Evolutionary conservation across 1,139 yeast genomes (phyloP).

Genomic region (Nakaseomyces delphensis): DNA sequence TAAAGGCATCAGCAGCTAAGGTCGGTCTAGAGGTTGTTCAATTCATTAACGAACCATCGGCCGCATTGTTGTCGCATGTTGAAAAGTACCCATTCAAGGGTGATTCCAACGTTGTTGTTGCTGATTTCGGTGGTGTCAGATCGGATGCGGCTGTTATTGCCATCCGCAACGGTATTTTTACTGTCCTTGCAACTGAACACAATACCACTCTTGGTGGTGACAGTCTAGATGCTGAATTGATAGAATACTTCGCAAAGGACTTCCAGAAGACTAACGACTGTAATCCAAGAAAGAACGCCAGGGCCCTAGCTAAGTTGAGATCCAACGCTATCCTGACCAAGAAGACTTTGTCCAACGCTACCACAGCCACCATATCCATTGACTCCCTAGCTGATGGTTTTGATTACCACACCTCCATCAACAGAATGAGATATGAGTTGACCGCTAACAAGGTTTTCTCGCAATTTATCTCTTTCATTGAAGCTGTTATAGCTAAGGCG

Average conservation of each 20-base stretch:
- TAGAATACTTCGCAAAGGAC: conserved; percentile 83
- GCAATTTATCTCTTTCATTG: conserved; percentile 70
- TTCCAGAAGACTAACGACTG: conserved; percentile 80
- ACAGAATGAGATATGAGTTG: conserved; percentile 89
- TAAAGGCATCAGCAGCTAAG: conserved; percentile 51
- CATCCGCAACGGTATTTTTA: conserved; percentile 76
- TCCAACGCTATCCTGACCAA: conserved; percentile 80
- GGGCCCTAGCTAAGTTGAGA: conserved; percentile 81
- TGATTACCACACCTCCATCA: conserved; percentile 87
- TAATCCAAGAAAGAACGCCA: conserved; percentile 72
- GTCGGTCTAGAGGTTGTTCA: conserved; percentile 80
- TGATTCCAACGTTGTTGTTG: conserved; percentile 83
- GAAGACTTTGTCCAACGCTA: conserved; percentile 87
- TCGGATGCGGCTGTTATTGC: conserved; percentile 93
- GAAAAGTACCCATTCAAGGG: conserved; percentile 48
- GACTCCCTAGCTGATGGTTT: conserved; percentile 91
- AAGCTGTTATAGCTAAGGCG: conserved; percentile 69
- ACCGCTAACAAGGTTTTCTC: conserved; percentile 71
- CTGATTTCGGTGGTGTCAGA: conserved; percentile 95
- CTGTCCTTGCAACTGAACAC: conserved; percentile 80
- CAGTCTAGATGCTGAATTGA: conserved; percentile 67
- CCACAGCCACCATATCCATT: conserved; percentile 82
- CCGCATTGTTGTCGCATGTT: conserved; percentile 69
- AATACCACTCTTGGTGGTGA: conserved; percentile 83
- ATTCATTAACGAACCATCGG: conserved; percentile 85